Evolutionary conservation across 73 alveolate species (phyloP).

Genomic region (Paramecium primaurelia): DNA sequence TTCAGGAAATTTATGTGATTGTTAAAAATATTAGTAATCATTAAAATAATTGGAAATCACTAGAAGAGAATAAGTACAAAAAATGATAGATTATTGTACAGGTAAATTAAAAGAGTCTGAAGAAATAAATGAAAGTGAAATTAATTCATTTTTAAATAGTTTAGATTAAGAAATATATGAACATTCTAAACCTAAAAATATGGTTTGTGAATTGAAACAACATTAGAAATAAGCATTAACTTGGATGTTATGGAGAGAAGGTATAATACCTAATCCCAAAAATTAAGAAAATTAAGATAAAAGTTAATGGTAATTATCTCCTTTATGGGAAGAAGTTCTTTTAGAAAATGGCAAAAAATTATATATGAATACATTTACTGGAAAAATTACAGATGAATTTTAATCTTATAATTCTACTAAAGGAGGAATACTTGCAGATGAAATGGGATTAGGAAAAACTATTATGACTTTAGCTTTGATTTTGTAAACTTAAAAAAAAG

Average conservation of each 20-base stretch:
- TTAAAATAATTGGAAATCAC: background rate
- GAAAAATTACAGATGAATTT: conserved; percentile 50
- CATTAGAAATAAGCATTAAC: conserved; percentile 64
- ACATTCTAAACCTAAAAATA: background rate
- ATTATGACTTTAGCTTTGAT: conserved; percentile 66
- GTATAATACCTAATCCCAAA: background rate
- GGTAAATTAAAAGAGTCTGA: background rate
- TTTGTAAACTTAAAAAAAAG: conserved; percentile 50
- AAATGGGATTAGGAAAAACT: conserved; percentile 84
- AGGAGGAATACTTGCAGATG: conserved; percentile 83
- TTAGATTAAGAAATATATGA: background rate
- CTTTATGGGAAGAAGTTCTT: conserved; percentile 61
- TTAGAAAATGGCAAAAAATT: conserved; percentile 16
- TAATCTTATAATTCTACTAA: conserved; percentile 34
- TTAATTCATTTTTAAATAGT: background rate
- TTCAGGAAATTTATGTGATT: background rate
- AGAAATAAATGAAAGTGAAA: background rate
- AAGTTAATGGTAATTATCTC: conserved; percentile 49
- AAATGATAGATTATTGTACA: background rate
- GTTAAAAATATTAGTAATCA: background rate
- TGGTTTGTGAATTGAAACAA: background rate
- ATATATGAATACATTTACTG: conserved; percentile 63
- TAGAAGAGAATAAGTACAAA: background rate
- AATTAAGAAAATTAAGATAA: background rate
- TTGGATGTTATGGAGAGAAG: conserved; percentile 68